Evolutionary conservation across 2,329 filamentous ascomycete genomes (phyloP).

Genomic region (Fusarium sp.): DNA sequence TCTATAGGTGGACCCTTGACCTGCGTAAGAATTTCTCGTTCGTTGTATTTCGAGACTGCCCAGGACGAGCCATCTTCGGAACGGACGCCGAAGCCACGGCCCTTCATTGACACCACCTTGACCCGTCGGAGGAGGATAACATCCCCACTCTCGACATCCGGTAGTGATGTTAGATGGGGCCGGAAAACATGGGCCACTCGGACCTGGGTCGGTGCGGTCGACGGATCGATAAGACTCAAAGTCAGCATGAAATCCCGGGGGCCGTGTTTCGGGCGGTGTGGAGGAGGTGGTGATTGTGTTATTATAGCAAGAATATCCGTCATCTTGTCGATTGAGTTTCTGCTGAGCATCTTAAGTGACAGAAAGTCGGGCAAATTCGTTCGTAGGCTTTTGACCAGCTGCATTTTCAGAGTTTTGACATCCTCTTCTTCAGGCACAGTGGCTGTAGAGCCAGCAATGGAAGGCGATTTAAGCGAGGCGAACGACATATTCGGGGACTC

Average conservation of each 20-base stretch:
- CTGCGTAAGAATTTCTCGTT: constrained; percentile 56
- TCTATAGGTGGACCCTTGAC: constrained; percentile 70
- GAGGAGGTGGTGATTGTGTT: constrained; percentile 59
- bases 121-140: constrained; percentile 67
- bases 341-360: constrained; percentile 61
- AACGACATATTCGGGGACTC: constrained; percentile 36
- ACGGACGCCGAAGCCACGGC: constrained; percentile 64
- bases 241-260: constrained; percentile 68
- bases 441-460: constrained; percentile 38
- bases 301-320: constrained; percentile 66
- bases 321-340: constrained; percentile 58
- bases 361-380: constrained; percentile 63
- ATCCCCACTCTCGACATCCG: constrained; percentile 64
- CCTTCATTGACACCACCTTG: constrained; percentile 61
- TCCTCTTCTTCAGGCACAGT: constrained; percentile 40
- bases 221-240: constrained; percentile 66
- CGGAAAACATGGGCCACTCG: constrained; percentile 67
- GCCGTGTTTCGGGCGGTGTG: constrained; percentile 64
- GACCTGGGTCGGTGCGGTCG: constrained; percentile 59
- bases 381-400: constrained; percentile 58
- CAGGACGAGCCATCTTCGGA: constrained; percentile 67
- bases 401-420: constrained; percentile 53
- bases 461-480: constrained; percentile 42
- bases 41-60: constrained; percentile 65
- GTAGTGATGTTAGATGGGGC: constrained; percentile 65